Conservation (phyloP, 2,329 filamentous ascomycete genomes). For the Arthroderma sp. region DNA sequence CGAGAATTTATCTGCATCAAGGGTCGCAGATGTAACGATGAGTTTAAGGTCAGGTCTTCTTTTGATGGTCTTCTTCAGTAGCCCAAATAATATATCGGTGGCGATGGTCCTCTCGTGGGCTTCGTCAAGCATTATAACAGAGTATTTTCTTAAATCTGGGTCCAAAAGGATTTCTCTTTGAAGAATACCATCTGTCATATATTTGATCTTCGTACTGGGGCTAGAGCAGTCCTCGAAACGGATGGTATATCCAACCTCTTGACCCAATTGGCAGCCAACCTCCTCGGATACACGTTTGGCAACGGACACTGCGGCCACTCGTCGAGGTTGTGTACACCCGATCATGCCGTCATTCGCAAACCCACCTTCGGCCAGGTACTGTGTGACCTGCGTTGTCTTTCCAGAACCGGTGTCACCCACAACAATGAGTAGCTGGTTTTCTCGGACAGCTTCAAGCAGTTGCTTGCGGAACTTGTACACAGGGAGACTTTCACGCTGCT, state of each 20-base stretch:
- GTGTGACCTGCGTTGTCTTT: slow-evolving; percentile 92
- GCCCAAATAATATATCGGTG: slow-evolving; percentile 85
- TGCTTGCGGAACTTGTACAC: slow-evolving; percentile 81
- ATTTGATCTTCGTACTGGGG: slow-evolving; percentile 85
- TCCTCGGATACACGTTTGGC: slow-evolving; percentile 94
- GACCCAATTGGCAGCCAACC: slow-evolving; percentile 78
- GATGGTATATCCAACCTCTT: slow-evolving; percentile 93
- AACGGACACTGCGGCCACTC: slow-evolving; percentile 95
- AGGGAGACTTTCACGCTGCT: slow-evolving; percentile 80
- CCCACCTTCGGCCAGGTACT: slow-evolving; percentile 86
- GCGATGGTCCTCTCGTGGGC: slow-evolving; percentile 95
- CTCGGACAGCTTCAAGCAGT: slow-evolving; percentile 71
- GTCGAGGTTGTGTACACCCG: slow-evolving; percentile 90
- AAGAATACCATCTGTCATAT: slow-evolving; percentile 99
- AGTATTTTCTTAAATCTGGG: slow-evolving; percentile 77
- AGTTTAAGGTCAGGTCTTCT: slow-evolving; percentile 77
- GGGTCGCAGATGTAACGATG: slow-evolving; percentile 90
- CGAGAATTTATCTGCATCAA: slow-evolving; percentile 96
- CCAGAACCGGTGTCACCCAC: slow-evolving; percentile 95
- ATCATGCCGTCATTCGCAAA: slow-evolving; percentile 82
- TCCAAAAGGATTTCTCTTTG: slow-evolving; percentile 90
- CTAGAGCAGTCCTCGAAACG: slow-evolving; percentile 93
- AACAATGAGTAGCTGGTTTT: slow-evolving; percentile 87
- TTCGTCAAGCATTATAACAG: slow-evolving; percentile 95
- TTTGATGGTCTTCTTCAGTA: slow-evolving; percentile 87